phyloP scores from a whole-genome alignment of 2,329 filamentous ascomycete genomes.

The Fusarium austroafricanum region DNA sequence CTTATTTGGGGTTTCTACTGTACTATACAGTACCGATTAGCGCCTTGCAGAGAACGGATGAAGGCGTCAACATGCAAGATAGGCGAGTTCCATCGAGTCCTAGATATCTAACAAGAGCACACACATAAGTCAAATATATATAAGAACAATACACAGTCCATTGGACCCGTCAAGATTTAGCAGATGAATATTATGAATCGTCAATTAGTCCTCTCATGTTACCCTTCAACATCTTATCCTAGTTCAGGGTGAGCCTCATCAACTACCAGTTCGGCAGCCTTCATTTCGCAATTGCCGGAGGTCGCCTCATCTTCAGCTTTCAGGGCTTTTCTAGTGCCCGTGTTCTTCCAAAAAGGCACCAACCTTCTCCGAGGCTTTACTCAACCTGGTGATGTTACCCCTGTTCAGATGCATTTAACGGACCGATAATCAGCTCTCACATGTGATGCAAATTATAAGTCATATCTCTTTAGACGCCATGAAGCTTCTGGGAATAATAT shows the following conservation, averaged over 20 bases:
- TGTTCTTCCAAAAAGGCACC: constrained; percentile 14
- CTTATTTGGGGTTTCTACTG: constrained; percentile 32
- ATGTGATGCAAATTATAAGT: constrained; percentile 26
- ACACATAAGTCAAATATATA: background rate
- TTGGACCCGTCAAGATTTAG: background rate
- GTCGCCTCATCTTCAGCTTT: constrained; percentile 36
- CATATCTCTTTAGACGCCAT: too few relatives aligned
- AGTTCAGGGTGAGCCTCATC: background rate
- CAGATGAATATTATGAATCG: background rate
- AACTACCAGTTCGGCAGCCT: constrained; percentile 1
- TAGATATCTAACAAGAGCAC: background rate
- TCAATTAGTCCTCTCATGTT: background rate
- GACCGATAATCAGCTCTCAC: constrained; percentile 22
- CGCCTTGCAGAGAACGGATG: constrained; percentile 9
- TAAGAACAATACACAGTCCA: background rate
- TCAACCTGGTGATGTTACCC: constrained; percentile 20
- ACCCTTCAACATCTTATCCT: background rate
- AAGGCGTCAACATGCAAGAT: constrained; percentile 6
- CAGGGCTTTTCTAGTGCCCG: constrained; percentile 22
- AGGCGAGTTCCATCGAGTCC: background rate
- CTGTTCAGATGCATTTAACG: constrained; percentile 22
- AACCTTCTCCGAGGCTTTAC: constrained; percentile 23
- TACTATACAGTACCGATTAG: too few relatives aligned
- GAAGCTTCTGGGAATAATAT: too few relatives aligned
- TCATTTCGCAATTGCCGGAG: constrained; percentile 12